Evolutionary conservation across 352 stramenopile genomes (phyloP).

Genomic region (Pythium pyrilobum): DNA sequence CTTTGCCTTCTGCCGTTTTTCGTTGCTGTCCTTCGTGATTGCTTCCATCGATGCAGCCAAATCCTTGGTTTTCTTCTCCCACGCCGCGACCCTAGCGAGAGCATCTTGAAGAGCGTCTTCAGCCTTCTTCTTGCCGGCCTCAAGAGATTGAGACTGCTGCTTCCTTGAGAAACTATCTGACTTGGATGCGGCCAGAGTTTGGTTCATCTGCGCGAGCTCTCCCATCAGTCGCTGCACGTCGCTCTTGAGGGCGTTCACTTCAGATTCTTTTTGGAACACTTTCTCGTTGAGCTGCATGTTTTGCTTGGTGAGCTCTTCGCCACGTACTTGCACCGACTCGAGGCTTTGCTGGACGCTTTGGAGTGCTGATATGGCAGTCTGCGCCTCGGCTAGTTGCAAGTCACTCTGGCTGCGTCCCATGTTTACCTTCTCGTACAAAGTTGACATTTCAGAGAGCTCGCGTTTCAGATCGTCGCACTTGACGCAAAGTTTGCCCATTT

Average conservation of each 20-base stretch:
- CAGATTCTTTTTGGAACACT: conserved; percentile 48
- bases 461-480: conserved; percentile 38
- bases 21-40: conserved; percentile 47
- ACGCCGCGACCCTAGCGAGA: conserved; percentile 27
- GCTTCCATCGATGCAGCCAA: conserved; percentile 31
- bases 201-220: conserved; percentile 35
- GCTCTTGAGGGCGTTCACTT: conserved; percentile 32
- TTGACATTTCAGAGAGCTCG: conserved; percentile 43
- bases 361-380: conserved; percentile 33
- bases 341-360: conserved; percentile 41
- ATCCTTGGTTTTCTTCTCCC: conserved; percentile 61
- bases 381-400: conserved; percentile 47
- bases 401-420: conserved; percentile 49
- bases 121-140: conserved; percentile 38
- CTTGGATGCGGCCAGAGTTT: conserved; percentile 33
- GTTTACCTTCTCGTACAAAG: conserved; percentile 60
- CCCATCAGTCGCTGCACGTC: conserved; percentile 42
- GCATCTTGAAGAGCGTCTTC: conserved; percentile 33
- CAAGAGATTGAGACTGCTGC: conserved; percentile 37
- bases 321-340: conserved; percentile 25
- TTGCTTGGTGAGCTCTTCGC: conserved; percentile 42
- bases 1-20: conserved; percentile 73
- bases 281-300: conserved; percentile 55
- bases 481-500: conserved; percentile 24
- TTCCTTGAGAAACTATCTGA: conserved; percentile 36